phyloP scores from a whole-genome alignment of 306 rosid species.

The Prunus mira region DNA sequence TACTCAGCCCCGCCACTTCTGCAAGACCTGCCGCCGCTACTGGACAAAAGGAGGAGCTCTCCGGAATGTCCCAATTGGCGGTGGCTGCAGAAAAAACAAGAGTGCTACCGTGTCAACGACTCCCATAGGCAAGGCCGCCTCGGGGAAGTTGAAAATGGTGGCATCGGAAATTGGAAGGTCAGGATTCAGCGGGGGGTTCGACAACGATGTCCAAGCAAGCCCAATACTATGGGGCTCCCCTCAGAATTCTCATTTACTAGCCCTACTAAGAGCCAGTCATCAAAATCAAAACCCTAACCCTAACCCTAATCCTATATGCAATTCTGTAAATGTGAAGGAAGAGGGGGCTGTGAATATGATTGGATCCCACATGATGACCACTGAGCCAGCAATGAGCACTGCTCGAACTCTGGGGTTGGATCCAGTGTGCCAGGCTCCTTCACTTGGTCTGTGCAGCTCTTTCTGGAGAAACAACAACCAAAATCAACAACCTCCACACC shows the following conservation, averaged over 20 bases:
- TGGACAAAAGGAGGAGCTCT: conserved; percentile 88
- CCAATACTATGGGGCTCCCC: conserved; percentile 92
- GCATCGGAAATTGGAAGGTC: conserved; percentile 57
- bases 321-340: conserved; percentile 40
- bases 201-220: conserved; percentile 36
- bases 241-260: conserved; percentile 64
- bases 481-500: conserved; percentile 32
- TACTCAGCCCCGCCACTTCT: conserved; percentile 97
- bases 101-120: conserved; percentile 28
- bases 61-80: conserved; percentile 69
- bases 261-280: conserved; percentile 51
- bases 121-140: conserved; percentile 21
- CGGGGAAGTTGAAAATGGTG: conserved; percentile 53
- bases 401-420: conserved; percentile 49
- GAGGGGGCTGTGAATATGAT: conserved; percentile 41
- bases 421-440: conserved; percentile 45
- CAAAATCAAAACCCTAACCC: conserved; percentile 59
- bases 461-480: conserved; percentile 53
- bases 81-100: conserved; percentile 76
- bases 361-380: conserved; percentile 47
- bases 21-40: conserved; percentile 97
- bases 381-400: conserved; percentile 29
- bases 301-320: conserved; percentile 44
- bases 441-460: conserved; percentile 58
- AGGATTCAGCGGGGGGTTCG: conserved; percentile 38